Conservation (phyloP, 2,329 filamentous ascomycete genomes). For the Aureobasidium sp. region DNA sequence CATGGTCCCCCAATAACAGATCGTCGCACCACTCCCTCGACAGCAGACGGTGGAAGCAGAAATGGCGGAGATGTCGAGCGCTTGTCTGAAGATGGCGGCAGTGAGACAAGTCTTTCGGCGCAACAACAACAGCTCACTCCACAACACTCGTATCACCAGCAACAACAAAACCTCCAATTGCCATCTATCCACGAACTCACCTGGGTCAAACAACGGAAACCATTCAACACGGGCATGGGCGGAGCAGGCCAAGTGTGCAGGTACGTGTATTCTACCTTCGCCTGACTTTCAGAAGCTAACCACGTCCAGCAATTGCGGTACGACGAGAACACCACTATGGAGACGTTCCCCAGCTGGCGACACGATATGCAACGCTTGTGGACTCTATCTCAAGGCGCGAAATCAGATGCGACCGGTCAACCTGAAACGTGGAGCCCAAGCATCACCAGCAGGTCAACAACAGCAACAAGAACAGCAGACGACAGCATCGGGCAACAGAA, state of each 20-base stretch:
- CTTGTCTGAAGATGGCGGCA: not conserved
- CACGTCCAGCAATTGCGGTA: slow-evolving; percentile 75
- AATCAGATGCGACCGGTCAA: slow-evolving; percentile 88
- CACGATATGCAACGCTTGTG: slow-evolving; percentile 96
- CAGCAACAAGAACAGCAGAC: not conserved
- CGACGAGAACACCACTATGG: slow-evolving; percentile 90
- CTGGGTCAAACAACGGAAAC: slow-evolving; percentile 13
- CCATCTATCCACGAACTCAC: slow-evolving; percentile 16
- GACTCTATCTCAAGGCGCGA: slow-evolving; percentile 86
- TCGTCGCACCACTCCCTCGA: slow-evolving; percentile 15
- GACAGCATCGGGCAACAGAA: slow-evolving; percentile 1
- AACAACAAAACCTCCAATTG: slow-evolving; percentile 11
- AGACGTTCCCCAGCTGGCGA: slow-evolving; percentile 84
- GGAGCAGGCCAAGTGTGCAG: slow-evolving; percentile 60
- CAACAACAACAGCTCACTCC: slow-evolving; percentile 16
- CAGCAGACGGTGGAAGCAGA: slow-evolving; percentile 7
- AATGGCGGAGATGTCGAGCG: slow-evolving; percentile 13
- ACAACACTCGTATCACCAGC: slow-evolving; percentile 11
- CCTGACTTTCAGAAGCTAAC: not conserved
- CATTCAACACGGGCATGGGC: slow-evolving; percentile 14
- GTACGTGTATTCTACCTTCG: slow-evolving; percentile 37
- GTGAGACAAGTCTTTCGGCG: not conserved
- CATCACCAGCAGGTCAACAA: slow-evolving; percentile 31
- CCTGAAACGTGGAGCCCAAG: slow-evolving; percentile 64
- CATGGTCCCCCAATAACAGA: slow-evolving; percentile 17